phyloP scores from a whole-genome alignment of 2,329 filamentous ascomycete species.

The Xenoacremonium recifei region DNA sequence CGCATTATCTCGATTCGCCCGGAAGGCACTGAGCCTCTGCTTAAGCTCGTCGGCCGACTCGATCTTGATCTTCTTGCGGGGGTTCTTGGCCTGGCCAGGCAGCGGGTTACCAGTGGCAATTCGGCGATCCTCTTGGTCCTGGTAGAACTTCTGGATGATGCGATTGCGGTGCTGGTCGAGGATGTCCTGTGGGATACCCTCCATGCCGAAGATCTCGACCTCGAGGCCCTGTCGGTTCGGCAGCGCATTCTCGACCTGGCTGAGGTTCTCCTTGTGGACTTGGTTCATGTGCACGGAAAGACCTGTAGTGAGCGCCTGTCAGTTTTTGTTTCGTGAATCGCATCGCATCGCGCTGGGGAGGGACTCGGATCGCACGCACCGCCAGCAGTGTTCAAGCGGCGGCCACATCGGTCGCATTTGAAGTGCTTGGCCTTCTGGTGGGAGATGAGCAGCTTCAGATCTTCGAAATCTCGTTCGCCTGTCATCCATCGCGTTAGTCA shows the following conservation, averaged over 20 bases:
- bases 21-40: slow-evolving; percentile 74
- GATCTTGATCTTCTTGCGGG: slow-evolving; percentile 68
- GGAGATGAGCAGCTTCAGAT: slow-evolving; percentile 91
- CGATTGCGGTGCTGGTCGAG: slow-evolving; percentile 80
- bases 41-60: slow-evolving; percentile 78
- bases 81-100: slow-evolving; percentile 65
- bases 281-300: slow-evolving; percentile 97
- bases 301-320: slow-evolving; percentile 50
- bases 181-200: slow-evolving; percentile 88
- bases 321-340: no score
- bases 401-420: slow-evolving; percentile 89
- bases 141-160: slow-evolving; percentile 82
- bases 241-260: slow-evolving; percentile 86
- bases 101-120: slow-evolving; percentile 81
- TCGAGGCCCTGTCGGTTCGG: slow-evolving; percentile 82
- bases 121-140: slow-evolving; percentile 78
- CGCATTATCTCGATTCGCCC: slow-evolving; percentile 63
- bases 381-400: slow-evolving; percentile 90
- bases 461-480: slow-evolving; percentile 95
- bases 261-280: slow-evolving; percentile 92
- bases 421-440: slow-evolving; percentile 99
- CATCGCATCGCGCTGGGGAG: neutral
- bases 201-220: slow-evolving; percentile 97
- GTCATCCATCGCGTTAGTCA: slow-evolving; percentile 21
- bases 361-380: slow-evolving; percentile 56